phyloP scores from a whole-genome alignment of 2,329 filamentous ascomycete genomes.

The Stachybotrys chlorohalonatus region DNA sequence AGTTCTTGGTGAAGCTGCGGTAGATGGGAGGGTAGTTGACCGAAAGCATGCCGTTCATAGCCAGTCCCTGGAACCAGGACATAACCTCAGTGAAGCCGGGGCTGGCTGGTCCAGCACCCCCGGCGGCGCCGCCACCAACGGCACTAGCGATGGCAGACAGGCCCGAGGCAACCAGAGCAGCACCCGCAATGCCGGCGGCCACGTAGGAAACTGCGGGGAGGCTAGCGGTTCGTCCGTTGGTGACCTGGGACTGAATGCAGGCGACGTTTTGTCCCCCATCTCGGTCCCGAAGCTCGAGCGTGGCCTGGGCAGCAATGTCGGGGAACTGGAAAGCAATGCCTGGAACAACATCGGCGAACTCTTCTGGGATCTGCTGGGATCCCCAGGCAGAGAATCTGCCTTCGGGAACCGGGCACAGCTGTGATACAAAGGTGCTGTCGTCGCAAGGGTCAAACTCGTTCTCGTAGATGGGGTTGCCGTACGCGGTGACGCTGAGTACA shows the following conservation, averaged over 20 bases:
- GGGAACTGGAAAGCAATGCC: conserved; percentile 83
- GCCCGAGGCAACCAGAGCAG: conserved; percentile 66
- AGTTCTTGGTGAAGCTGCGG: conserved; percentile 84
- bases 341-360: conserved; percentile 70
- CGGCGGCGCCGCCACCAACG: conserved; percentile 43
- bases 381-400: conserved; percentile 68
- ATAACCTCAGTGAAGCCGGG: conserved; percentile 82
- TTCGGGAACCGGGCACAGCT: conserved; percentile 78
- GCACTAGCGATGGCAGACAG: conserved; percentile 58
- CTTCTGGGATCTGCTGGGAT: conserved; percentile 58
- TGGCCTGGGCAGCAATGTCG: conserved; percentile 81
- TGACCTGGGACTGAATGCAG: conserved; percentile 73
- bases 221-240: conserved; percentile 77
- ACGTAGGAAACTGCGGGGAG: conserved; percentile 73
- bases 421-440: conserved; percentile 50
- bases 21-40: conserved; percentile 84
- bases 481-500: conserved; percentile 67
- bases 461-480: conserved; percentile 71
- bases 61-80: conserved; percentile 86
- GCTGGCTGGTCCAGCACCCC: conserved; percentile 57
- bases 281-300: conserved; percentile 59
- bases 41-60: conserved; percentile 93
- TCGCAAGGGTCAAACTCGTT: conserved; percentile 81
- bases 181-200: conserved; percentile 77
- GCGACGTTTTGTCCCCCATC: conserved; percentile 57